These are phyloP conservation scores for Colletotrichum lupini DNA, from an alignment of 2,329 filamentous ascomycete genomes.

Conservation along the genomic window DNA sequence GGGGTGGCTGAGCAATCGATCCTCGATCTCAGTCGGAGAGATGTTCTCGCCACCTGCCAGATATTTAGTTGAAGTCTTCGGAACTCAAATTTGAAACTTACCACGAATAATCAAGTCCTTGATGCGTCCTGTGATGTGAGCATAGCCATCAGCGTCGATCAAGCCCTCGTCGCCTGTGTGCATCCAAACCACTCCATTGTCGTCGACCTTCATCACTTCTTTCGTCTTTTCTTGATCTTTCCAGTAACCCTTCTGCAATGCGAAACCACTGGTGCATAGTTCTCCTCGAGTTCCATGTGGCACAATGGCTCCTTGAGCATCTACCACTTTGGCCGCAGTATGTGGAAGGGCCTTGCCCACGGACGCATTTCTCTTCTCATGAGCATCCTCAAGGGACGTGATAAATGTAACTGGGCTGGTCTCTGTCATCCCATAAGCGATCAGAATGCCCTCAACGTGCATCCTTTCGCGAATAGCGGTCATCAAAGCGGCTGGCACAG, in stretches of 20 bases:
- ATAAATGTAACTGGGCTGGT: conserved; percentile 69
- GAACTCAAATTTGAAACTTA: not conserved
- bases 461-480: conserved; percentile 68
- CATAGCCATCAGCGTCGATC: conserved; percentile 55
- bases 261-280: conserved; percentile 73
- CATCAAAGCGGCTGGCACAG: conserved; percentile 72
- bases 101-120: conserved; percentile 60
- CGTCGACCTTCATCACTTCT: conserved; percentile 41
- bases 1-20: no score
- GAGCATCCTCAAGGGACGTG: conserved; percentile 73
- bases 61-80: no score
- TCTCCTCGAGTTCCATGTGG: conserved; percentile 68
- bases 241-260: conserved; percentile 71
- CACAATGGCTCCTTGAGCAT: conserved; percentile 63
- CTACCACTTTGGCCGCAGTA: conserved; percentile 70
- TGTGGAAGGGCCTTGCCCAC: conserved; percentile 74
- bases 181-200: conserved; percentile 62
- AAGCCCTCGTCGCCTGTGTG: conserved; percentile 65
- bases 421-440: conserved; percentile 74
- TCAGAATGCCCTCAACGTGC: conserved; percentile 69
- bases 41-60: no score
- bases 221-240: conserved; percentile 53
- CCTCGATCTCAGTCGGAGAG: no score
- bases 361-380: conserved; percentile 71
- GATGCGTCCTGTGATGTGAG: conserved; percentile 72